Evolutionary conservation across 148 eudicot genomes (phyloP), one percentile per base, ranked within the genome.

Genomic region (Chenopodium suecicum): DNA sequence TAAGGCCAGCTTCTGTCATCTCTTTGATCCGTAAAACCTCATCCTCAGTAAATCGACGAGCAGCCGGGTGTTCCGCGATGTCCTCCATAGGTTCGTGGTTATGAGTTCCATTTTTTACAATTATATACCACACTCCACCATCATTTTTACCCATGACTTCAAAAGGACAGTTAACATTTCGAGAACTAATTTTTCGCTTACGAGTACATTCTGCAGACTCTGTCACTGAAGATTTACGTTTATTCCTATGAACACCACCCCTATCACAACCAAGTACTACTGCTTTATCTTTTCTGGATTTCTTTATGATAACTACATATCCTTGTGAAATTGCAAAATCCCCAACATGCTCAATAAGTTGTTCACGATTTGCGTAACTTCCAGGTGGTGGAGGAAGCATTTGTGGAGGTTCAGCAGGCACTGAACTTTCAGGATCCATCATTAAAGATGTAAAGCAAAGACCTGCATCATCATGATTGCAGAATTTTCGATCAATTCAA

Each of bases 381-480:
- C 94, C 94, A 74, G 90, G 91, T 27, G 89, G 90, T 76, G 97
- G 97, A 31, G 97, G 94, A 75, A 92, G 90, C 92, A 92, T 83
- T 73, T 83, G 73, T 14, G 44, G 81, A 16, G 81, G 81, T 78
- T 83, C 85, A 50, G 46, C 64, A 73, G 81, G 74, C 58, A 64
- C 74, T 20, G 78, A 73, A 65, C 46, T 78, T 74, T 78, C 56
- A 73, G 41, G 8, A 78, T 78, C 81, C 82, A 78, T 83, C 81
- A 52, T 37, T 22, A 27, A 54, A 10, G 20, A 13, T 75, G 12
- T 48, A 72, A 62, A 47, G 47, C 23, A 50, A 46, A 78, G 66
- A 52, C 68, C 85, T 78, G 63, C 80, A 78, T 41, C 60, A 25
- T 50, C 78, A 83, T 9, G 31, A 80, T 20, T 47, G 73, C 23